phyloP scores from a whole-genome alignment of 2,329 filamentous ascomycete genomes.

The Paracoccidioides lutzii region DNA sequence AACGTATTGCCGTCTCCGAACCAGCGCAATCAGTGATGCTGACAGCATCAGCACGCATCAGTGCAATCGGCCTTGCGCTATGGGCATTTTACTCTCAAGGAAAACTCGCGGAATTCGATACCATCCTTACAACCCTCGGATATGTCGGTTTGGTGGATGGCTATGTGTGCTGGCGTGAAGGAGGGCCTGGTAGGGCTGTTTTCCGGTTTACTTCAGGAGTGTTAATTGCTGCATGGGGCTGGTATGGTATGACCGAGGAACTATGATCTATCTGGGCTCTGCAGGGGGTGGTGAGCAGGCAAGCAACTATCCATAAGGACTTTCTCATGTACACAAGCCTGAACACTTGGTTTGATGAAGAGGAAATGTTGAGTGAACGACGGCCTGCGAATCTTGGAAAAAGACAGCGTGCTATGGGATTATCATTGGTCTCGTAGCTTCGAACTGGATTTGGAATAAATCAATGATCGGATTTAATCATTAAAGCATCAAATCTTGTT shows the following conservation, averaged over 20 bases:
- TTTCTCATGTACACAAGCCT: not conserved
- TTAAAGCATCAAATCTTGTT: no score
- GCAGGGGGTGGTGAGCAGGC: not conserved
- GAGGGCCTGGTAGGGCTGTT: slow-evolving; percentile 12
- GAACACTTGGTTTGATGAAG: no score
- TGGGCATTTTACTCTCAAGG: slow-evolving; percentile 13
- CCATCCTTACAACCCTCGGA: slow-evolving; percentile 9
- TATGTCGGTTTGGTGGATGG: slow-evolving; percentile 14
- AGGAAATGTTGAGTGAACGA: no score
- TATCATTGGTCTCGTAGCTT: no score
- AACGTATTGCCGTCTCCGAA: slow-evolving; percentile 19
- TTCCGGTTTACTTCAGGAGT: slow-evolving; percentile 11
- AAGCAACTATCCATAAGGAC: not conserved
- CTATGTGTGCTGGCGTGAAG: slow-evolving; percentile 15
- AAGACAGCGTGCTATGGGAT: no score
- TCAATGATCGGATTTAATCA: no score
- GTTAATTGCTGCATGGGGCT: slow-evolving; percentile 15
- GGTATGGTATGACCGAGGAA: slow-evolving; percentile 10
- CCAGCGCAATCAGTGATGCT: slow-evolving; percentile 21
- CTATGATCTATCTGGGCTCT: not conserved
- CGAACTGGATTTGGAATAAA: no score
- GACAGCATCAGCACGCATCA: slow-evolving; percentile 10
- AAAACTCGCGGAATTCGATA: slow-evolving; percentile 16
- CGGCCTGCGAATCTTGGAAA: no score
- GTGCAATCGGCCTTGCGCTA: slow-evolving; percentile 9